Evolutionary conservation across 2,329 filamentous ascomycete species (phyloP).

Genomic region (Pseudogymnoascus sp.): DNA sequence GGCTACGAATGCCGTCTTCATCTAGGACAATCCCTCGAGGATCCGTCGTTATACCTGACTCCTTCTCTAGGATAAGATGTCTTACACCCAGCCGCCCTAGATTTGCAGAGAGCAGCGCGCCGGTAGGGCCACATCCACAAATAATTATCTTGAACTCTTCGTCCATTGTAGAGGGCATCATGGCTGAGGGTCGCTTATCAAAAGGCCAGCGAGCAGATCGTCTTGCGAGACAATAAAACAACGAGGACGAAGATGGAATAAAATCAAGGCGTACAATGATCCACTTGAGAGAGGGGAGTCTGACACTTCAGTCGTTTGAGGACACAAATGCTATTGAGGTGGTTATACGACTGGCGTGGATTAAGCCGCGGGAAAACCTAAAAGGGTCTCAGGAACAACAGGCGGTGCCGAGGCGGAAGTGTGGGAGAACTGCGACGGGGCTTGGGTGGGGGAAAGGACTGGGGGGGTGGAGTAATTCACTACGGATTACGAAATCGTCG

Average conservation of each 20-base stretch:
- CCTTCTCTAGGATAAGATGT: conserved; percentile 27
- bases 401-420: not conserved
- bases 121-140: conserved; percentile 30
- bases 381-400: not conserved
- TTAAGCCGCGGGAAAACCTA: not conserved
- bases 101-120: conserved; percentile 26
- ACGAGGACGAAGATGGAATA: not conserved
- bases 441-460: not conserved
- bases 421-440: not conserved
- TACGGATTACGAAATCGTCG: not conserved
- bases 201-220: not conserved
- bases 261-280: not conserved
- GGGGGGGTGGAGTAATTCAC: not conserved
- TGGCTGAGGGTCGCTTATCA: not conserved
- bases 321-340: no score
- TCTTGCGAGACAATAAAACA: not conserved
- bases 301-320: no score
- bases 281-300: no score
- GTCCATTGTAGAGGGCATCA: not conserved
- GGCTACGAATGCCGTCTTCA: conserved; percentile 28
- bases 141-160: conserved; percentile 25
- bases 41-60: conserved; percentile 27
- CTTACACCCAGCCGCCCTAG: conserved; percentile 21
- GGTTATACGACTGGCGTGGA: not conserved
- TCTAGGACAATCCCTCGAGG: conserved; percentile 30